Conservation (phyloP, 257 asterid genomes). For the Jasminum sambac region DNA sequence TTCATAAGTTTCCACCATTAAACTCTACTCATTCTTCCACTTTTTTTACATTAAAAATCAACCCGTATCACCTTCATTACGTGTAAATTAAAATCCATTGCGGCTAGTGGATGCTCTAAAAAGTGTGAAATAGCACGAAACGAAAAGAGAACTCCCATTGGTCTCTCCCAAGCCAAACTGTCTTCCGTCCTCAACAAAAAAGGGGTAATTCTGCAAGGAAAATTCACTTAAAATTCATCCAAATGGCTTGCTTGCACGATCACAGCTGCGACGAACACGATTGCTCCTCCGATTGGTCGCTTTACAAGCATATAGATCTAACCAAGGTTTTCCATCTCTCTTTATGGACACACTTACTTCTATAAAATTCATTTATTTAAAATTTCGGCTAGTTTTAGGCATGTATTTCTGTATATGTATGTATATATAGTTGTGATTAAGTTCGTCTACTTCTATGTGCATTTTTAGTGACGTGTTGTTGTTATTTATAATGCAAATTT, state of each 20-base stretch:
- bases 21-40: no score
- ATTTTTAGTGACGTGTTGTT: background rate
- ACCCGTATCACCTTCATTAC: no score
- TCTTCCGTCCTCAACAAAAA: background rate
- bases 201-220: background rate
- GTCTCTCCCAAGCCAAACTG: no score
- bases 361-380: background rate
- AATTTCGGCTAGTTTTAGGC: slow-evolving; percentile 11
- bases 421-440: background rate
- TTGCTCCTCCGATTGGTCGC: slow-evolving; percentile 92
- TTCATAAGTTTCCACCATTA: no score
- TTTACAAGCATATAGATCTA: slow-evolving; percentile 84
- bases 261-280: slow-evolving; percentile 97
- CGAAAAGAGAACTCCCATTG: no score
- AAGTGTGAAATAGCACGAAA: no score
- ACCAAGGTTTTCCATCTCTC: slow-evolving; percentile 53
- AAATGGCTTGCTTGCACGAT: slow-evolving; percentile 91
- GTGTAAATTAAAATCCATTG: no score
- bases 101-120: no score
- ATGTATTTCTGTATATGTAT: background rate
- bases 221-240: slow-evolving; percentile 4
- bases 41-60: no score
- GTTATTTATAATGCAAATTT: background rate
- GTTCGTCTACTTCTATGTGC: background rate
- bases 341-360: background rate